A percentile compares a stretch with the other conserved stretches of the same genome.
Evolutionary conservation across 108 stramenopile species (phyloP).

Genomic region (Aurantiochytrium sp.): DNA sequence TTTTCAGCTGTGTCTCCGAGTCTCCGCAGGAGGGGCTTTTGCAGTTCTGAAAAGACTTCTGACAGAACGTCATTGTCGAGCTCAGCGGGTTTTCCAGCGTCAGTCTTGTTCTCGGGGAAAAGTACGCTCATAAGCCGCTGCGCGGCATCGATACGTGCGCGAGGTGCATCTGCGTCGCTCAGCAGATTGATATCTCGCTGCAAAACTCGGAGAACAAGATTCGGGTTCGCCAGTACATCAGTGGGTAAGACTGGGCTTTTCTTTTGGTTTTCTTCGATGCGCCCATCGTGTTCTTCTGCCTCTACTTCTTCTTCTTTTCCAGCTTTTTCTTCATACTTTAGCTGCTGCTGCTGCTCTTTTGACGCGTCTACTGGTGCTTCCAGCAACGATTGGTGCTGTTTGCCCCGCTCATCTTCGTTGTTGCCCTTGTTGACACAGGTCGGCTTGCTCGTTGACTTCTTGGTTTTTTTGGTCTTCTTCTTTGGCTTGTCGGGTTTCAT

Average conservation of each 20-base stretch:
- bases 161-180: neutral
- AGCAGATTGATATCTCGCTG: neutral
- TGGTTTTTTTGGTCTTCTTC: neutral
- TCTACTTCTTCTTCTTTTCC: too few relatives aligned
- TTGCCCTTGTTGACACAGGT: neutral
- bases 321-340: neutral
- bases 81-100: neutral
- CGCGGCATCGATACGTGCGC: neutral
- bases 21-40: neutral
- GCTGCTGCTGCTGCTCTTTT: neutral
- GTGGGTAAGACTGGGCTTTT: neutral
- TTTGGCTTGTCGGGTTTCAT: neutral
- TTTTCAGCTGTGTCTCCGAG: neutral
- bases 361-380: neutral
- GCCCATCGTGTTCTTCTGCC: too few relatives aligned
- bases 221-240: neutral
- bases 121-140: neutral
- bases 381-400: neutral
- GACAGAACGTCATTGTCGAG: neutral
- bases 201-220: neutral
- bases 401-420: neutral
- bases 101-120: neutral
- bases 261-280: neutral
- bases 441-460: neutral
- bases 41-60: neutral